phyloP scores from a whole-genome alignment of 2,329 filamentous ascomycete genomes.

The Fusarium hostae region DNA sequence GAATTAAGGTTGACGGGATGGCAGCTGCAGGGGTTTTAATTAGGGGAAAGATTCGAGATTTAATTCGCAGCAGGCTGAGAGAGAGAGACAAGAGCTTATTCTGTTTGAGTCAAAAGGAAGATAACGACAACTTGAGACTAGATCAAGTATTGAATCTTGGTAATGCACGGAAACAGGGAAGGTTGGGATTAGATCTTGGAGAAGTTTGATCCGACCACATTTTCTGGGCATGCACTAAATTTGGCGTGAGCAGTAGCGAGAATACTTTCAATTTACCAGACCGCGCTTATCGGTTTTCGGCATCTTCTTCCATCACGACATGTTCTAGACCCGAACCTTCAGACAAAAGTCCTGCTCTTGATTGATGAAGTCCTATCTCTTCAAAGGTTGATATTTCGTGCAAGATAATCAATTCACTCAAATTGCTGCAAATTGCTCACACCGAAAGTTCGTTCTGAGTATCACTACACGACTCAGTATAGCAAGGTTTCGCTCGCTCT shows the following conservation, averaged over 20 bases:
- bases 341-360: neutral
- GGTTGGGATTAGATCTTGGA: conserved; percentile 27
- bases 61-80: neutral
- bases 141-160: neutral
- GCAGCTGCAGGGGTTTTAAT: conserved; percentile 35
- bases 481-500: neutral
- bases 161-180: conserved; percentile 18
- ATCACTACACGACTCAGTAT: conserved; percentile 18
- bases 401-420: neutral
- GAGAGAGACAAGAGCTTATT: neutral
- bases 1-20: conserved; percentile 37
- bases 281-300: conserved; percentile 7
- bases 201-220: conserved; percentile 18
- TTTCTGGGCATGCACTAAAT: conserved; percentile 33
- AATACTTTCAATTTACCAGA: conserved; percentile 29
- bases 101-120: neutral
- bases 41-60: conserved; percentile 8
- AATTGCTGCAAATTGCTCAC: neutral
- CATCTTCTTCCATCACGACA: neutral
- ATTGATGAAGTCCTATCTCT: neutral
- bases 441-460: neutral
- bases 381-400: neutral
- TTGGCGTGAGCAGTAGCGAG: conserved; percentile 17
- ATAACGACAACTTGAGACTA: neutral
- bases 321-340: neutral